Evolutionary conservation across 371 early-diverging fungal species (phyloP).

Genomic region (Apophysomyces ossiformis): DNA sequence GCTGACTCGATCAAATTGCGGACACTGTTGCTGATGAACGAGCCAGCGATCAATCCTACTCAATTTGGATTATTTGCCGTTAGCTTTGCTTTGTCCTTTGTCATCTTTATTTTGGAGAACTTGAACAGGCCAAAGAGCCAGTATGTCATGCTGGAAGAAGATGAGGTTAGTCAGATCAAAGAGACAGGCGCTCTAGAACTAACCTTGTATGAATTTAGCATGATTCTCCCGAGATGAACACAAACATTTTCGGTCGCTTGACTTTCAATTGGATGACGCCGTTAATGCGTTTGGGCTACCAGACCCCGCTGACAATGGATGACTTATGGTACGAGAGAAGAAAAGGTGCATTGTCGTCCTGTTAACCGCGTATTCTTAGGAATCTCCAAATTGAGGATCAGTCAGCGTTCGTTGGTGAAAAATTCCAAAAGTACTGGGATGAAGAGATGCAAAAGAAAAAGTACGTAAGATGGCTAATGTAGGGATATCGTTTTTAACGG

Average conservation of each 20-base stretch:
- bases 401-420: constrained; percentile 63
- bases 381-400: constrained; percentile 67
- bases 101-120: constrained; percentile 67
- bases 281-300: constrained; percentile 82
- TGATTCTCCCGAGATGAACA: constrained; percentile 76
- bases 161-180: constrained; percentile 32
- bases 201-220: constrained; percentile 19
- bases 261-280: constrained; percentile 93
- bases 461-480: constrained; percentile 30
- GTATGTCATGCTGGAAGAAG: constrained; percentile 65
- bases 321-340: constrained; percentile 72
- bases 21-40: constrained; percentile 52
- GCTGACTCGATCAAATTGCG: constrained; percentile 61
- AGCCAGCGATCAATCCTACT: constrained; percentile 31
- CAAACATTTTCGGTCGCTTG: constrained; percentile 85
- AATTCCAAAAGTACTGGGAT: constrained; percentile 76
- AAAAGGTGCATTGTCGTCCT: neutral
- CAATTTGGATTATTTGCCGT: constrained; percentile 47
- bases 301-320: constrained; percentile 74
- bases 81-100: constrained; percentile 44
- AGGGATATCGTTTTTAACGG: neutral
- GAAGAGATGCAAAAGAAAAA: constrained; percentile 61
- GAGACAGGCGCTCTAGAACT: neutral
- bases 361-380: constrained; percentile 28
- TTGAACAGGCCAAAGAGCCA: constrained; percentile 61